Conservation (phyloP, 305 asterid species). For the Fraxinus greggii region DNA sequence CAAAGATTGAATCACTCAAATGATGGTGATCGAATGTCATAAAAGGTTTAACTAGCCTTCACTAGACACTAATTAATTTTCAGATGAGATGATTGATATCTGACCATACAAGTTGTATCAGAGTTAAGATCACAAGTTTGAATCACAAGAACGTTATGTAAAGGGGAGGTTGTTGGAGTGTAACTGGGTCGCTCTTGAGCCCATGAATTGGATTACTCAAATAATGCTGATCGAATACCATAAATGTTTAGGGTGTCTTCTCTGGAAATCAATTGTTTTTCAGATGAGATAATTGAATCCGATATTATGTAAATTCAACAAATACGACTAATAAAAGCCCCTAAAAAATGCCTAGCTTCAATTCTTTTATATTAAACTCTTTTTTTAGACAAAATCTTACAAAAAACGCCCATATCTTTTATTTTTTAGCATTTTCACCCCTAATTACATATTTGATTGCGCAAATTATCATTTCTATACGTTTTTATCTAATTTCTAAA, state of each 20-base stretch:
- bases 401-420: too few species aligned
- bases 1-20: too few species aligned
- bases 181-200: not conserved
- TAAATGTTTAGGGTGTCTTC: not conserved
- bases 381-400: conserved; percentile 31
- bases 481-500: too few species aligned
- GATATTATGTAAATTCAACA: not conserved
- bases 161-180: not conserved
- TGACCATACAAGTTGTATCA: not conserved
- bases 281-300: too few species aligned
- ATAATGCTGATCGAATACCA: not conserved
- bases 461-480: too few species aligned
- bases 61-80: too few species aligned
- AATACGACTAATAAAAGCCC: conserved; percentile 21
- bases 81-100: too few species aligned
- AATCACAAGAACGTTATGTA: not conserved
- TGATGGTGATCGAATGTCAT: not conserved
- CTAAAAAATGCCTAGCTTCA: conserved; percentile 27
- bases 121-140: not conserved
- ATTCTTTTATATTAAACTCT: conserved; percentile 19
- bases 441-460: too few species aligned
- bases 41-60: not conserved
- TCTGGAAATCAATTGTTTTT: too few species aligned
- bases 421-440: too few species aligned
- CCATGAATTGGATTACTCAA: not conserved